These are phyloP conservation scores for Oenanthe sinensis DNA, from an alignment of 129 eudicot genomes.

Conservation along the genomic window DNA sequence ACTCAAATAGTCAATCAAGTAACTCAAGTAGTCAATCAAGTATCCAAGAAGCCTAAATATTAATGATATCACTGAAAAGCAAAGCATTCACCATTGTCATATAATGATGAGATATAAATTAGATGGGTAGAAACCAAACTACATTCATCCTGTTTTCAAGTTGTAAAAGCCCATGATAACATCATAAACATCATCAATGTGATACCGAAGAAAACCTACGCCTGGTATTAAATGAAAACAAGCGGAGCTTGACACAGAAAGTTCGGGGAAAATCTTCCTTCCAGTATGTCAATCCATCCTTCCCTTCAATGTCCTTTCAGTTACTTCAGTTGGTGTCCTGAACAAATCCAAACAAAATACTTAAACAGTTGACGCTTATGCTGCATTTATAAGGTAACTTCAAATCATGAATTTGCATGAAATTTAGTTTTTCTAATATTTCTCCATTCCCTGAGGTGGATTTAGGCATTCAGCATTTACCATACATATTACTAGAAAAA, in stretches of 20 bases:
- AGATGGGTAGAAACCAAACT: neutral
- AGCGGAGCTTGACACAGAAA: neutral
- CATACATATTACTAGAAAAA: neutral
- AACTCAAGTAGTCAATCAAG: no score
- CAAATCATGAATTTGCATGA: neutral
- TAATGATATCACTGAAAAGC: neutral
- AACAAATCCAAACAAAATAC: neutral
- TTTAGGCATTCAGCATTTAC: neutral
- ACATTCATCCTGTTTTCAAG: neutral
- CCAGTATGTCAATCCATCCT: constrained; percentile 3
- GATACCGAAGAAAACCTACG: constrained; percentile 1
- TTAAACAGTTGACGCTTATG: neutral
- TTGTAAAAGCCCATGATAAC: neutral
- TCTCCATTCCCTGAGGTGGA: neutral
- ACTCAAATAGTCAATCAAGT: no score
- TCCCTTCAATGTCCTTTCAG: constrained; percentile 11
- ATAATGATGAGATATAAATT: neutral
- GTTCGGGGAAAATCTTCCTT: neutral
- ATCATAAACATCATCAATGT: constrained; percentile 5
- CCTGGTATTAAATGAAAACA: neutral
- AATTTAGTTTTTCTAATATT: neutral
- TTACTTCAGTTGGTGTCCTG: constrained; percentile 11
- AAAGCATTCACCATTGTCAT: neutral
- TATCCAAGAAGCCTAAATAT: no score
- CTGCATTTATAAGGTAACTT: neutral